Evolutionary conservation across 106 monocot species (phyloP).

Genomic region (Apostasia ramifera): DNA sequence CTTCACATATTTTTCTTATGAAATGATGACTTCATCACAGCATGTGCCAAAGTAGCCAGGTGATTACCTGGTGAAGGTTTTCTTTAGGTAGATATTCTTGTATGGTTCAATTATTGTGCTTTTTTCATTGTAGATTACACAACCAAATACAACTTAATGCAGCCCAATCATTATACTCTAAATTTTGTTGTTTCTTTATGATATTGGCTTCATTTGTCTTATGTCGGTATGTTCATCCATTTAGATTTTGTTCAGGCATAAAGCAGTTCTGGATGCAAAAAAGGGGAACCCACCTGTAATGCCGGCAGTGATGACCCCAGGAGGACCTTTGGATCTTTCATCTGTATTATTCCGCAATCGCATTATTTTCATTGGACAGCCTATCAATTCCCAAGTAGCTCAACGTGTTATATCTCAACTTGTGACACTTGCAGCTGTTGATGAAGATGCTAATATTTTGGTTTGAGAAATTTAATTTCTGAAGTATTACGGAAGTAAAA

Average conservation of each 20-base stretch:
- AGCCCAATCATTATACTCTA: neutral
- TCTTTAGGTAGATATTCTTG: neutral
- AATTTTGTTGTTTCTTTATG: neutral
- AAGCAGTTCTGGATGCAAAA: slow-evolving; percentile 42
- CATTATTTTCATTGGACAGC: slow-evolving; percentile 90
- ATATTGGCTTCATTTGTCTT: neutral
- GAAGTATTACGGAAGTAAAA: too few species aligned
- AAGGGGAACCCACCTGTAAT: slow-evolving; percentile 83
- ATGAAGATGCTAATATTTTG: slow-evolving; percentile 87
- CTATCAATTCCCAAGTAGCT: slow-evolving; percentile 82
- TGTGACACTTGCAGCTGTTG: slow-evolving; percentile 80
- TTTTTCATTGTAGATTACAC: neutral
- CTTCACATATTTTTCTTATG: too few species aligned
- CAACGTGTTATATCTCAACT: slow-evolving; percentile 96
- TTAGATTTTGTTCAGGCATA: slow-evolving; percentile 20
- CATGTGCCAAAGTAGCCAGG: too few species aligned
- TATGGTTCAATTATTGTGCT: neutral
- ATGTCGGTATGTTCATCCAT: neutral
- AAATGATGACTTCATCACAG: too few species aligned
- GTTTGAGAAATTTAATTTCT: slow-evolving; percentile 16
- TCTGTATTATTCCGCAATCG: slow-evolving; percentile 88
- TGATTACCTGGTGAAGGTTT: neutral
- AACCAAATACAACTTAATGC: neutral
- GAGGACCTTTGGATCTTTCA: slow-evolving; percentile 79
- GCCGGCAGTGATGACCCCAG: slow-evolving; percentile 85